Evolutionary conservation across 2,329 filamentous ascomycete species (phyloP).

Genomic region (Fusarium annulatum): DNA sequence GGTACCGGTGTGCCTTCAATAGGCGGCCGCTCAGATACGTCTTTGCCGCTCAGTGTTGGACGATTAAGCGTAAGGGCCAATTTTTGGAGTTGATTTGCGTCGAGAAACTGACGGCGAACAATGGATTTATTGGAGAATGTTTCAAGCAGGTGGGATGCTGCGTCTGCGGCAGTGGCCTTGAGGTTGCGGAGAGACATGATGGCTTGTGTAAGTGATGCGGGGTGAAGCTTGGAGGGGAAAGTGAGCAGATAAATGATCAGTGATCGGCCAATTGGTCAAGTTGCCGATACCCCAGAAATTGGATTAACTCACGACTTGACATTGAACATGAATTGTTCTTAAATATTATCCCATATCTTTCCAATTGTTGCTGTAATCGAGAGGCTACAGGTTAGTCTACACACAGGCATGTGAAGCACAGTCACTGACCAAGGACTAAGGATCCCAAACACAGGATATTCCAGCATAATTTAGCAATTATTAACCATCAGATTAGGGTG

Average conservation of each 20-base stretch:
- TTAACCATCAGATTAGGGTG: accelerated
- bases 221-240: conserved; percentile 1
- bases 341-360: too few species aligned
- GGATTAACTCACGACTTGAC: accelerated
- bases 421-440: background rate
- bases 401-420: background rate
- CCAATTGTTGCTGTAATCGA: background rate
- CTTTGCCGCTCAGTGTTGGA: conserved; percentile 52
- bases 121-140: conserved; percentile 45
- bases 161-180: conserved; percentile 44
- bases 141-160: conserved; percentile 49
- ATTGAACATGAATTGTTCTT: accelerated
- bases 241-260: too few species aligned
- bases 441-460: too few species aligned
- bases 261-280: background rate
- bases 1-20: conserved; percentile 62
- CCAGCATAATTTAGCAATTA: too few species aligned
- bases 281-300: background rate
- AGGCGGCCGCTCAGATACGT: conserved; percentile 53
- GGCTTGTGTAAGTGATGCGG: conserved; percentile 18
- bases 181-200: conserved; percentile 22
- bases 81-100: conserved; percentile 72
- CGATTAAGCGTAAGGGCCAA: conserved; percentile 68
- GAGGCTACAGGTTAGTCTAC: background rate
- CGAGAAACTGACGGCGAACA: conserved; percentile 61